phyloP scores from a whole-genome alignment of 1,139 yeast genomes.

The Yamadazyma diddensiae region DNA sequence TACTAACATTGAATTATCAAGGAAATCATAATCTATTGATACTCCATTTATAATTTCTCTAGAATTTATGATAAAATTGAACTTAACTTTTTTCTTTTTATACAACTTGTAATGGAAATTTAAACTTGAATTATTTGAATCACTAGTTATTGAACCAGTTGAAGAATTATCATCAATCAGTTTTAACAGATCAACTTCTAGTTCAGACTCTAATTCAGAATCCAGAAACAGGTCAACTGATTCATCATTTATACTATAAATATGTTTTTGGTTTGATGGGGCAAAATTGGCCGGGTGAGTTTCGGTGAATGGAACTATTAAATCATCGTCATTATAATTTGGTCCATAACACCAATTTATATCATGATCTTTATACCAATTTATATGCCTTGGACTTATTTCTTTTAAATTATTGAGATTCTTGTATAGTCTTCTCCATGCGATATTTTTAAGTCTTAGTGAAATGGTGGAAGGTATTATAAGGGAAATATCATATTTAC shows the following conservation, averaged over 20 bases:
- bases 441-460: slow-evolving; percentile 33
- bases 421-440: slow-evolving; percentile 44
- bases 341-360: slow-evolving; percentile 50
- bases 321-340: slow-evolving; percentile 17
- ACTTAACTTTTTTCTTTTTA: slow-evolving; percentile 30
- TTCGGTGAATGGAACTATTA: slow-evolving; percentile 1
- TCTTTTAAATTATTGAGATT: slow-evolving; percentile 28
- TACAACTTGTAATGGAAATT: no score
- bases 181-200: not conserved
- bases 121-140: no score
- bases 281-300: not conserved
- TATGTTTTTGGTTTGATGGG: not conserved
- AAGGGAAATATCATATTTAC: slow-evolving; percentile 22
- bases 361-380: slow-evolving; percentile 45
- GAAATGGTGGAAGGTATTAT: slow-evolving; percentile 26
- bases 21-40: slow-evolving; percentile 41
- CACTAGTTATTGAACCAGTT: no score
- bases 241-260: not conserved
- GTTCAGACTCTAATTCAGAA: not conserved
- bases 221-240: no score
- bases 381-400: slow-evolving; percentile 33
- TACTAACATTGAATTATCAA: slow-evolving; percentile 28
- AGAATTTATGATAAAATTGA: slow-evolving; percentile 40
- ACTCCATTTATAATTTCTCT: slow-evolving; percentile 44
- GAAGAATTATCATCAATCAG: no score